Base-by-base conservation (phyloP, 129 eudicot genomes). In the Calendula officinalis region DNA sequence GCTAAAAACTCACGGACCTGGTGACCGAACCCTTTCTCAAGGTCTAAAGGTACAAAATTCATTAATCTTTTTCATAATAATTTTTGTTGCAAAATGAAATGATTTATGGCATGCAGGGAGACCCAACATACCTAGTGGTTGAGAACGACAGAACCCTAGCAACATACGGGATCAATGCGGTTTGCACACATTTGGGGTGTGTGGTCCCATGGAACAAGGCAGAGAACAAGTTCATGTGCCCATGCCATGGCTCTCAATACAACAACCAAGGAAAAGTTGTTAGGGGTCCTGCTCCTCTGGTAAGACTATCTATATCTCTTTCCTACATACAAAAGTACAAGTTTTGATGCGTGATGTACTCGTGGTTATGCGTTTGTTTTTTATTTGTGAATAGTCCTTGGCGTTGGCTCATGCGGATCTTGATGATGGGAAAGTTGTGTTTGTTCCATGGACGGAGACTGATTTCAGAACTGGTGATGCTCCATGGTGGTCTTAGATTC, bases 181-280 rank as follows among this genome's bases (percentile, higher is more conserved):
- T 94, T 53, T 94, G 99, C 83, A 94, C 99, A 39, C 99, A 94
- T 78, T 86, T 94, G 32, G 95, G 99, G 38, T 94, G 99, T 66
- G 99, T 94, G 33, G 99, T 94, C 17, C 99, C 99, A 15, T 94
- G 83, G 85, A 94, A 94, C 73, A 70, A 82, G 48, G 99, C 99
- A 13, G 99, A 94, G 84, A 88, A 86, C 95, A 94, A 94, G 87
- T 94, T 94, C 84, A 79, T 88, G 75, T 94, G 97, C 84, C 99
- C 99, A 4, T 92, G 99, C 89, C 99, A 94, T 53, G 99, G 99
- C 62, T 94, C 99, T 10, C 99, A 88, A 49, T 94, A 94, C 88
- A 82, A 94, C 74, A 81, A 83, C 79, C 95, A 88, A 94, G 99
- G 99, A 56, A 85, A 56, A 69, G 99, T 88, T 62, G 84, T 94